A percentile compares a stretch with the other conserved stretches of the same genome.
phyloP scores from a whole-genome alignment of 2,329 filamentous ascomycete species.

The Hortaea sp. region DNA sequence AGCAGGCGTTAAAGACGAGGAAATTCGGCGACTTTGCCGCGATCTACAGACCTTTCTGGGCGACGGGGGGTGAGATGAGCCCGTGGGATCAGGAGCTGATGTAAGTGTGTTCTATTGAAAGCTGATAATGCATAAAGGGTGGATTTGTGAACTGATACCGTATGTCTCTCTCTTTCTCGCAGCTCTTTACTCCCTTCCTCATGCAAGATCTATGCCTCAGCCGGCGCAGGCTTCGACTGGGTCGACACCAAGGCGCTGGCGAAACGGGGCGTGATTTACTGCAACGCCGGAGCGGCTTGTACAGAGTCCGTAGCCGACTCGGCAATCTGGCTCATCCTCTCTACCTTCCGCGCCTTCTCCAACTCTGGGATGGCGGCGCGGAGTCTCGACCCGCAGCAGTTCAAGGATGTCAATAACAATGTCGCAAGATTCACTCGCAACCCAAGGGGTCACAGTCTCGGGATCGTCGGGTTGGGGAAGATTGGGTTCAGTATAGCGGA shows the following conservation, averaged over 20 bases:
- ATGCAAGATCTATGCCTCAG: slow-evolving; percentile 48
- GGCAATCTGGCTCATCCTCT: slow-evolving; percentile 57
- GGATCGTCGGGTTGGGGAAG: slow-evolving; percentile 60
- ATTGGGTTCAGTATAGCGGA: slow-evolving; percentile 41
- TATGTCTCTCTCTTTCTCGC: background rate
- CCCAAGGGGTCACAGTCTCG: slow-evolving; percentile 41
- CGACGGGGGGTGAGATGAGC: slow-evolving; percentile 56
- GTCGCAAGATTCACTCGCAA: slow-evolving; percentile 40
- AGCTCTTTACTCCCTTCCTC: slow-evolving; percentile 38
- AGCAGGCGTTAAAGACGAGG: slow-evolving; percentile 26
- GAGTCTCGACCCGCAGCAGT: slow-evolving; percentile 34
- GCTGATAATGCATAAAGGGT: too few species aligned
- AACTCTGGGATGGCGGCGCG: slow-evolving; percentile 35
- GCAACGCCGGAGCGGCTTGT: slow-evolving; percentile 60
- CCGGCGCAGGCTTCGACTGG: slow-evolving; percentile 56
- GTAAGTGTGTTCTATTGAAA: slow-evolving; percentile 9
- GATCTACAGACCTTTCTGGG: slow-evolving; percentile 52
- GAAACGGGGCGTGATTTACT: slow-evolving; percentile 56
- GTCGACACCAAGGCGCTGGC: slow-evolving; percentile 52
- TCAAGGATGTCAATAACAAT: slow-evolving; percentile 49
- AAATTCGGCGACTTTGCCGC: slow-evolving; percentile 35
- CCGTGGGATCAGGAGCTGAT: slow-evolving; percentile 53
- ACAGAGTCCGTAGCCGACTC: slow-evolving; percentile 66
- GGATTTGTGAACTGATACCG: too few species aligned
- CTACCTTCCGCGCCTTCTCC: slow-evolving; percentile 49